These are phyloP conservation scores for Oenanthe javanica DNA, from an alignment of 140 eudicot species.

Conservation along the genomic window DNA sequence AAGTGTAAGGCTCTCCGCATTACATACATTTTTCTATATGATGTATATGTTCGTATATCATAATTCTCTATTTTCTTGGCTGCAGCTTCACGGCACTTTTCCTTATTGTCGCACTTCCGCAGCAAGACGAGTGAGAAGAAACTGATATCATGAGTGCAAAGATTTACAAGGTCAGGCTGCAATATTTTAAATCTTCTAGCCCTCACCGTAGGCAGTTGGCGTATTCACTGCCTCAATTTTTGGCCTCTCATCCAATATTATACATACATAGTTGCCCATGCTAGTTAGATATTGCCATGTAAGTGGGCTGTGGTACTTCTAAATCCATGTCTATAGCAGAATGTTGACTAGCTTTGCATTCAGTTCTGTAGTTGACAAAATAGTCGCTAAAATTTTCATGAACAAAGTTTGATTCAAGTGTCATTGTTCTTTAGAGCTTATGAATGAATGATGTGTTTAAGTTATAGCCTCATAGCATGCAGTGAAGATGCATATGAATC, in stretches of 20 bases:
- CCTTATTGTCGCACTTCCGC: conserved; percentile 64
- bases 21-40: not conserved
- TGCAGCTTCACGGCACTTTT: conserved; percentile 76
- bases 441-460: not conserved
- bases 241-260: not conserved
- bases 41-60: not conserved
- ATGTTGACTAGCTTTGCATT: not conserved
- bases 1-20: conserved; percentile 43
- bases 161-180: not conserved
- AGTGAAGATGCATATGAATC: not conserved
- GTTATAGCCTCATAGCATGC: not conserved
- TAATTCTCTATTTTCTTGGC: not conserved
- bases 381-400: not conserved
- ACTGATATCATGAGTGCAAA: conserved; percentile 24
- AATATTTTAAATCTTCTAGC: not conserved
- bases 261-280: not conserved
- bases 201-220: not conserved
- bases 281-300: not conserved
- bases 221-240: not conserved
- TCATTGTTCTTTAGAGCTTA: not conserved
- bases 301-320: not conserved
- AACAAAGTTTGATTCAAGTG: not conserved
- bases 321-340: not conserved
- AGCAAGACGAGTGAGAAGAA: conserved; percentile 64
- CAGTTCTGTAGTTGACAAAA: not conserved